phyloP scores from a whole-genome alignment of 129 eudicot genomes.

The Helianthus annuus region DNA sequence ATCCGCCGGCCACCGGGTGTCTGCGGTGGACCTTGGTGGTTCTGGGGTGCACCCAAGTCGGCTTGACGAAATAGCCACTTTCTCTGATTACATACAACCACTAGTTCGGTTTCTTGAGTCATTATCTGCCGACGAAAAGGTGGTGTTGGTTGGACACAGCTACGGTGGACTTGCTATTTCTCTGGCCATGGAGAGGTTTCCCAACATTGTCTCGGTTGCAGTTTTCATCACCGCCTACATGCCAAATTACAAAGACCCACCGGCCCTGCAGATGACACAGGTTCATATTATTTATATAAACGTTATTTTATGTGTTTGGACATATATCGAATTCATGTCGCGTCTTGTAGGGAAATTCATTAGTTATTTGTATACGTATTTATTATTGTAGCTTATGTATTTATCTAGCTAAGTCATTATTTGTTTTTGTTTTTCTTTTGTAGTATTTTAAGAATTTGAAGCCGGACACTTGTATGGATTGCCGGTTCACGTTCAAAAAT shows the following conservation, averaged over 20 bases:
- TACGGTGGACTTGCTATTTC: constrained; percentile 57
- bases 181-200: constrained; percentile 55
- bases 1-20: constrained; percentile 44
- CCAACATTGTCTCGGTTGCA: constrained; percentile 39
- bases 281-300: constrained; percentile 9
- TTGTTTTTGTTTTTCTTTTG: background rate
- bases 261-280: constrained; percentile 45
- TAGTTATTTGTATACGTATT: too few relatives aligned
- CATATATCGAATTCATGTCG: too few relatives aligned
- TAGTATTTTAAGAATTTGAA: constrained; percentile 46
- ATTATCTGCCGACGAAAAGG: constrained; percentile 39
- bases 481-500: constrained; percentile 32
- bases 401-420: background rate
- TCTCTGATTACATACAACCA: constrained; percentile 52
- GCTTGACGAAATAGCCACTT: constrained; percentile 37
- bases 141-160: constrained; percentile 67
- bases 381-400: background rate
- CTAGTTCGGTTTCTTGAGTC: constrained; percentile 41
- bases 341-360: too few relatives aligned
- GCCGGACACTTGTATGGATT: constrained; percentile 39
- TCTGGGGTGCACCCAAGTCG: constrained; percentile 49
- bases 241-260: constrained; percentile 50
- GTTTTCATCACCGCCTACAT: constrained; percentile 52
- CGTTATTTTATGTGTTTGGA: too few relatives aligned
- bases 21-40: constrained; percentile 57